These are phyloP conservation scores for Lactarius tabidus DNA, from an alignment of 768 basidiomycete genomes.

Conservation along the genomic window DNA sequence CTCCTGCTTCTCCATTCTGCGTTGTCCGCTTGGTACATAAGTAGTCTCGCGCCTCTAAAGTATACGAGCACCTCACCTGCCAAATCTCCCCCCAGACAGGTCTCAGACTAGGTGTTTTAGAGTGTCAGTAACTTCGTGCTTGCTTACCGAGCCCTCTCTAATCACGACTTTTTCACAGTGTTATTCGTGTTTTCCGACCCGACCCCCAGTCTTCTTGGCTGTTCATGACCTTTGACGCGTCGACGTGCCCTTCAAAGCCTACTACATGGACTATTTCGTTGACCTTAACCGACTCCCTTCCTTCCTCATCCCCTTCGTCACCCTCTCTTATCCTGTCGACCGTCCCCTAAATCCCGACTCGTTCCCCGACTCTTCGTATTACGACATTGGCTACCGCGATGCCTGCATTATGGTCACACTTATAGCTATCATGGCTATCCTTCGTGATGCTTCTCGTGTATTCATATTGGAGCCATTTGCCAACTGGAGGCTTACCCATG, in stretches of 20 bases:
- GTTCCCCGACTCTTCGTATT: conserved; percentile 67
- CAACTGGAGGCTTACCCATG: conserved; percentile 61
- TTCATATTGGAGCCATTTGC: conserved; percentile 79
- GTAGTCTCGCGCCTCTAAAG: background rate
- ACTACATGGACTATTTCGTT: conserved; percentile 25
- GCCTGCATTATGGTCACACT: conserved; percentile 75
- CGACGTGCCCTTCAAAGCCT: conserved; percentile 2
- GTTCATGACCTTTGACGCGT: conserved; percentile 25
- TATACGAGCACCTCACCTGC: background rate
- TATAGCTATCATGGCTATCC: conserved; percentile 81
- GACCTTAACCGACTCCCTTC: conserved; percentile 37
- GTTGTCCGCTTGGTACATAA: background rate
- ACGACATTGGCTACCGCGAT: conserved; percentile 70
- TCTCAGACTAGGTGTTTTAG: background rate
- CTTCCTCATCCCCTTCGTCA: conserved; percentile 62
- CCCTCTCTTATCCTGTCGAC: conserved; percentile 64
- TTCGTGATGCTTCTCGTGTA: conserved; percentile 75
- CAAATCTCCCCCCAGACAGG: background rate
- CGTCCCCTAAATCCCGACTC: conserved; percentile 62
- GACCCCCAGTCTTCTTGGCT: background rate
- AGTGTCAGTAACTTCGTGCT: background rate
- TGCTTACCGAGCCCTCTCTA: background rate
- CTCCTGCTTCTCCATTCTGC: background rate
- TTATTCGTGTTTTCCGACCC: background rate
- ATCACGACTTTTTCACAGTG: background rate